These are phyloP conservation scores for Aspergillus affinis DNA, from an alignment of 495 filamentous ascomycete genomes.

Conservation along the genomic window DNA sequence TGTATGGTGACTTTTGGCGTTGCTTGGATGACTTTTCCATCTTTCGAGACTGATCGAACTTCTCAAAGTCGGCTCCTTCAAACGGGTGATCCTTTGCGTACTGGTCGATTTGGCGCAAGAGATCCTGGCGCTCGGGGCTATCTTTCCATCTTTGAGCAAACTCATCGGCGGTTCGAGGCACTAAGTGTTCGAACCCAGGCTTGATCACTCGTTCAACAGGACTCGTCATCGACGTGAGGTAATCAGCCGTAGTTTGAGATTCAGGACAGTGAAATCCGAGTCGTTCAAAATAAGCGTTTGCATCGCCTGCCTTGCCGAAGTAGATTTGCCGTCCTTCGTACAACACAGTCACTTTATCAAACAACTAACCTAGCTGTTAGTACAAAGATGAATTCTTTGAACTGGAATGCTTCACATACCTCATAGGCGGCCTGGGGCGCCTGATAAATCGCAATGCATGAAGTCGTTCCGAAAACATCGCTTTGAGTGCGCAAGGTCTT, in stretches of 20 bases:
- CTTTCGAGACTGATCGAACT: slow-evolving; percentile 23
- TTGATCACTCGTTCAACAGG: slow-evolving; percentile 34
- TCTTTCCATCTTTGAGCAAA: slow-evolving; percentile 56
- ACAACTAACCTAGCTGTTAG: slow-evolving; percentile 16
- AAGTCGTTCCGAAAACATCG: slow-evolving; percentile 65
- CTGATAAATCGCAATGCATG: slow-evolving; percentile 73
- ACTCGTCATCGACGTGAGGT: slow-evolving; percentile 1
- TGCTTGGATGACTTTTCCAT: slow-evolving; percentile 25
- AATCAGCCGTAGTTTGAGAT: slow-evolving; percentile 29
- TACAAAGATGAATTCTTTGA: not conserved
- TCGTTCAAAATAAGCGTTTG: slow-evolving; percentile 53
- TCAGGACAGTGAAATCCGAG: slow-evolving; percentile 55
- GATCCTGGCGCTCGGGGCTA: slow-evolving; percentile 41
- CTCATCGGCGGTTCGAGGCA: slow-evolving; percentile 64
- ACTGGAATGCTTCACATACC: not conserved
- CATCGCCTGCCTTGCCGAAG: slow-evolving; percentile 52
- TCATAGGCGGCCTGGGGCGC: slow-evolving; percentile 73
- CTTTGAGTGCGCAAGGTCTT: slow-evolving; percentile 64
- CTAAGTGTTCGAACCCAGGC: slow-evolving; percentile 57
- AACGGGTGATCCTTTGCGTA: slow-evolving; percentile 37
- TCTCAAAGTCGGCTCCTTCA: slow-evolving; percentile 17
- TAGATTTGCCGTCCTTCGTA: slow-evolving; percentile 60
- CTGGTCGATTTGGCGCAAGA: slow-evolving; percentile 44
- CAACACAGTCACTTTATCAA: slow-evolving; percentile 54
- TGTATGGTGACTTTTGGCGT: slow-evolving; percentile 35